Conservation (phyloP, 352 stramenopile genomes). For the Phytophthora pistaciae region DNA sequence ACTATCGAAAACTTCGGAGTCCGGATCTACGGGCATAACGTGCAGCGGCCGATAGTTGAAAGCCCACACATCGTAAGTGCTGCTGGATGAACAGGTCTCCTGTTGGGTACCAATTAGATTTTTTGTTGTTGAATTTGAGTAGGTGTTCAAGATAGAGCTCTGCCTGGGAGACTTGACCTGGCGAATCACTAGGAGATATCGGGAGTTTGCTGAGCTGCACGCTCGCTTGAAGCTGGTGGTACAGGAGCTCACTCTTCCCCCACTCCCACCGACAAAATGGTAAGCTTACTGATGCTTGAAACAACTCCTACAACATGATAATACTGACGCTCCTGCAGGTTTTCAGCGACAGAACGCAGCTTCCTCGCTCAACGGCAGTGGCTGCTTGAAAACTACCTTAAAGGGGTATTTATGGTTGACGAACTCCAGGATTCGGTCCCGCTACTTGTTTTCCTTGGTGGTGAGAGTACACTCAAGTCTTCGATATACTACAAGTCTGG, state of each 20-base stretch:
- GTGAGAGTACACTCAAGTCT: too few relatives aligned
- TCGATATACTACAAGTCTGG: neutral
- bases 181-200: constrained; percentile 54
- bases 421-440: constrained; percentile 42
- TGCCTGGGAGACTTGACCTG: constrained; percentile 48
- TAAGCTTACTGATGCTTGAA: constrained; percentile 10
- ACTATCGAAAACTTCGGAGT: constrained; percentile 28
- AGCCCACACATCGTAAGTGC: constrained; percentile 43
- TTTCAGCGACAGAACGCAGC: constrained; percentile 39
- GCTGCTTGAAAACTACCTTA: constrained; percentile 60
- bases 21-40: constrained; percentile 40
- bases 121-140: neutral
- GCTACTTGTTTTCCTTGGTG: constrained; percentile 68
- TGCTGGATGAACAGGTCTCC: neutral
- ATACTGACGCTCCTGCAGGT: constrained; percentile 25
- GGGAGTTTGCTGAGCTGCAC: constrained; percentile 57
- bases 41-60: constrained; percentile 54
- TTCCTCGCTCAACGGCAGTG: constrained; percentile 50
- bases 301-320: neutral
- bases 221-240: constrained; percentile 21
- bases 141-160: constrained; percentile 62
- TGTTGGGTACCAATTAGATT: neutral
- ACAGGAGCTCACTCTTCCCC: constrained; percentile 23
- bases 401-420: constrained; percentile 55
- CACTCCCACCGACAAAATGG: constrained; percentile 54